These are phyloP conservation scores for Diaporthe eres DNA, from an alignment of 2,329 filamentous ascomycete genomes.

Conservation along the genomic window DNA sequence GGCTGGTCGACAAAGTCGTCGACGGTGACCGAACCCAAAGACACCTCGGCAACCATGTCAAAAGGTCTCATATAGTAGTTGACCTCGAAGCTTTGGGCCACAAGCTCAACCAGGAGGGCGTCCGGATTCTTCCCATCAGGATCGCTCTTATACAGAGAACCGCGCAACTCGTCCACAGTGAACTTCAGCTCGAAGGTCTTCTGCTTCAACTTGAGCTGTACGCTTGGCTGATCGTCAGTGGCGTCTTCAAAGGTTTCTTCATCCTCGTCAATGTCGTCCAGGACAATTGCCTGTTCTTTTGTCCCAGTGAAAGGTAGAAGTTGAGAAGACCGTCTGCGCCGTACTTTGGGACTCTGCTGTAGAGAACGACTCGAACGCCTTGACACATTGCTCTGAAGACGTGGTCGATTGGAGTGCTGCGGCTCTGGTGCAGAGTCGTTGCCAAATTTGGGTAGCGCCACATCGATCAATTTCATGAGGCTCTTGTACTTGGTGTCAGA, in stretches of 20 bases:
- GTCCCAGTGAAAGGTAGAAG: slow-evolving; percentile 74
- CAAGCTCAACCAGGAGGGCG: slow-evolving; percentile 87
- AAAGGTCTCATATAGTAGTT: slow-evolving; percentile 90
- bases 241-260: slow-evolving; percentile 78
- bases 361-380: slow-evolving; percentile 43
- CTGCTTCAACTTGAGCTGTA: slow-evolving; percentile 82
- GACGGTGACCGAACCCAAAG: slow-evolving; percentile 86
- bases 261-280: slow-evolving; percentile 81
- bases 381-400: slow-evolving; percentile 62
- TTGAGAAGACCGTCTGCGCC: slow-evolving; percentile 70
- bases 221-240: slow-evolving; percentile 66
- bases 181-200: slow-evolving; percentile 97
- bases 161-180: slow-evolving; percentile 92
- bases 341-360: slow-evolving; percentile 49
- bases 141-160: slow-evolving; percentile 91
- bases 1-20: slow-evolving; percentile 96
- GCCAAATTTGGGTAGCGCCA: slow-evolving; percentile 87
- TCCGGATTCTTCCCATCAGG: slow-evolving; percentile 82
- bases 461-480: slow-evolving; percentile 95
- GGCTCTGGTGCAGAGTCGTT: slow-evolving; percentile 61
- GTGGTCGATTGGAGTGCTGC: slow-evolving; percentile 58
- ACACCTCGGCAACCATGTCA: slow-evolving; percentile 94
- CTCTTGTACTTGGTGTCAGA: slow-evolving; percentile 98
- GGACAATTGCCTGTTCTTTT: slow-evolving; percentile 80
- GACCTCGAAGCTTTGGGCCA: slow-evolving; percentile 90